Conservation (phyloP, 352 stramenopile genomes). For the Pythium phragmitis region DNA sequence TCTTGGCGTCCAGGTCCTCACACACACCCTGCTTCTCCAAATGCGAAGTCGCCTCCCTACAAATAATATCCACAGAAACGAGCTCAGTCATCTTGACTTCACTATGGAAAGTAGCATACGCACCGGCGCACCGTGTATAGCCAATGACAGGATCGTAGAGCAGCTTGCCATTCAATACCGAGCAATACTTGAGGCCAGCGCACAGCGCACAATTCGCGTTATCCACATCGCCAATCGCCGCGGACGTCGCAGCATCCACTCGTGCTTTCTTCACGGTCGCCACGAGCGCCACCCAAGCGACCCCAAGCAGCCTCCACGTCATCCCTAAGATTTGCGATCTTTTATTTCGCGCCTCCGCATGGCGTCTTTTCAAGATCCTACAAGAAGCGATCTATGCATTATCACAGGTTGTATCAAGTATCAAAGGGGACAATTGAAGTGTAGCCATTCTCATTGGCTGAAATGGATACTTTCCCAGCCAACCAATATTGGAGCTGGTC, state of each 20-base stretch:
- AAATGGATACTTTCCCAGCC: slow-evolving; percentile 16
- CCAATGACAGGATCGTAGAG: slow-evolving; percentile 61
- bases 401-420: not conserved
- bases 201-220: slow-evolving; percentile 47
- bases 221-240: slow-evolving; percentile 38
- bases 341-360: not conserved
- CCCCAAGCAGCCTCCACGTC: not conserved
- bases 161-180: slow-evolving; percentile 64
- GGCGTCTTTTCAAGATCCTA: not conserved
- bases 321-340: not conserved
- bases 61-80: not conserved
- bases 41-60: slow-evolving; percentile 51
- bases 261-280: not conserved
- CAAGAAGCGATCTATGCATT: not conserved
- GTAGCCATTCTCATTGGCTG: slow-evolving; percentile 24
- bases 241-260: not conserved
- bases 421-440: not conserved
- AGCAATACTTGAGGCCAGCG: slow-evolving; percentile 57
- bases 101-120: too few species aligned
- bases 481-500: slow-evolving; percentile 13
- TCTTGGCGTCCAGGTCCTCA: slow-evolving; percentile 70
- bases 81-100: too few species aligned
- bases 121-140: slow-evolving; percentile 48
- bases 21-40: slow-evolving; percentile 73
- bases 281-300: slow-evolving; percentile 5